Base-by-base conservation (phyloP, 352 stramenopile species). In the Thraustochytrium striatum region DNA sequence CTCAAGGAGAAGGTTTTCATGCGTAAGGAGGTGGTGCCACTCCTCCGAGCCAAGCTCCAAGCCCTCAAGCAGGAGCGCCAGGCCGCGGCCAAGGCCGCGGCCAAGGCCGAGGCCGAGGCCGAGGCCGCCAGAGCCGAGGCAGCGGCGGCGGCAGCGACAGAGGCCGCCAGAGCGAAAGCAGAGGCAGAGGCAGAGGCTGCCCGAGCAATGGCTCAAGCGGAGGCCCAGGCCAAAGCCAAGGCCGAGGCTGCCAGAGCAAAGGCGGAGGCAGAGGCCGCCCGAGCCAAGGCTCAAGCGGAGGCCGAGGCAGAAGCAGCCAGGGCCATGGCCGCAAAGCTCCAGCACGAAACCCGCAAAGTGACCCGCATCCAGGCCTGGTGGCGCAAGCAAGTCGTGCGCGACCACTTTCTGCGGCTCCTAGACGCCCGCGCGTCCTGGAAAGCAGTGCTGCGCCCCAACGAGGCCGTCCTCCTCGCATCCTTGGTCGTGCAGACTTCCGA, bases 401-500 rank as follows among this genome's bases (percentile, higher is more conserved):
- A 30, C 16, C 65, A 43, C 9, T 43, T 72, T 3, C 8, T 19
- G 11, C 16, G 36, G 1, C 43, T 75, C 39, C 5, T 38, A 32
- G 21, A 61, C 13, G 65, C 65, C n/a, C 28, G 65, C 3, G 41
- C 30, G 5, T 43, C 65, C 0, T 75, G 65, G 65, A 30, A 61
- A 28, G 5, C 43, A 8, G 65, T 75, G n/a, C 65, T 75, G 9
- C 43, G 21, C 2, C 44, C 44, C 5, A 72, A 75, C 11, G 65
- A 75, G 41, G 65, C 44, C 5, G 65, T 25, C 21, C 25, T 75
- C 1, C 36, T 75, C 41, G 52, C 30, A 21, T 75, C 65, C 21
- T 75, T 75, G n/a, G 65, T 75, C 8, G 65, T 75, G 28, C 65
- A 75, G 8, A 61, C 30, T 32, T 75, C 65, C 11, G 65, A 75